Evolutionary conservation across 1,139 yeast genomes (phyloP), one percentile per base, ranked within the genome.

Genomic region (Taphrina pruni): DNA sequence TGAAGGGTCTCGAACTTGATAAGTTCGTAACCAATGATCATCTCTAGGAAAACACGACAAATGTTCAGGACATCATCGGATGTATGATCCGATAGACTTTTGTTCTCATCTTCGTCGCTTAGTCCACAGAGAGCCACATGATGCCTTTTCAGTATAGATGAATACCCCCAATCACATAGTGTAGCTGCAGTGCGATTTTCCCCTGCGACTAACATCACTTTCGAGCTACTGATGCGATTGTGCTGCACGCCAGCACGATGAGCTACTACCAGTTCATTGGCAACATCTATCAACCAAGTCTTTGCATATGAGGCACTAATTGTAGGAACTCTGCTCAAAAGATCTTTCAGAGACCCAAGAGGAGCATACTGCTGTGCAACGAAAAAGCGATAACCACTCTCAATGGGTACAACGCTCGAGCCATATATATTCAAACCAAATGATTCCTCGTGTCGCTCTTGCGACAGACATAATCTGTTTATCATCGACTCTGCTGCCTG

Each of bases 231-330:
- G 11, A 95, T 81, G 50, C 84, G 80, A 74, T 88, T 88, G 77
- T 94, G 99, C 17, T 86, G 82, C 65, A 90, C 79, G 0, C 98
- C 97, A 9, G 85, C 81, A 75, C 90, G 90, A 77, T 94, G 98
- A 36, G 94, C 78, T 62, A 85, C 84, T 75, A 94, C 98, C 20
- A 95, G 77, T 1, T 92, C 95, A 67, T 95, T 97, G 36, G 95
- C 80, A 2, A 94, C 75, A 76, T 93, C 95, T 66, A 92, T 88
- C 54, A 93, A 83, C 98, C 98, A 95, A 5, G 88, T 84, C 73
- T 97, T 84, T 0, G 96, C 96, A 1, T 90, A 82, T 3, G 89
- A 86, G 76, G 92, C 81, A 74, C 86, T 87, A 3, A 92, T 84
- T 60, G 84, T 83, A 1, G 86, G 88, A 0, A 90, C 87, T 0